Conservation (phyloP, 2,329 filamentous ascomycete species). For the Tolypocladium sp. region DNA sequence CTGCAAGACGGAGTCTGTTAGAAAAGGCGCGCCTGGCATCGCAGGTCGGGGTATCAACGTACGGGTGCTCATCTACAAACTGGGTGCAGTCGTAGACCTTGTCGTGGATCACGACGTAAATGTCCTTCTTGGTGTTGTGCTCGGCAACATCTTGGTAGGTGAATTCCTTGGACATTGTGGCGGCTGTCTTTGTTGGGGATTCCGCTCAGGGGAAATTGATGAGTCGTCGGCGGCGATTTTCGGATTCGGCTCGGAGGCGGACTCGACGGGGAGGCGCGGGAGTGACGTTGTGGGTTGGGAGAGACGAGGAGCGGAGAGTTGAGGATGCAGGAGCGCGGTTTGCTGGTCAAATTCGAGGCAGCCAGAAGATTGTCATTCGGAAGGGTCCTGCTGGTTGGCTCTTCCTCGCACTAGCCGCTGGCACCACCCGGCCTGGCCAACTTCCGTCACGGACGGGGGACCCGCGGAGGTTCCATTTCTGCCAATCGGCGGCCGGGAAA, state of each 20-base stretch:
- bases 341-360: background rate
- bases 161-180: slow-evolving; percentile 39
- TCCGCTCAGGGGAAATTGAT: background rate
- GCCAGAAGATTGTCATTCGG: background rate
- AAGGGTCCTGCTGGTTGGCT: background rate
- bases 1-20: slow-evolving; percentile 34
- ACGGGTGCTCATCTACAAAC: slow-evolving; percentile 97
- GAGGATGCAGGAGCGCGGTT: background rate
- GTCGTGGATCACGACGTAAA: slow-evolving; percentile 87
- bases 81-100: slow-evolving; percentile 87
- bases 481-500: slow-evolving; percentile 18
- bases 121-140: slow-evolving; percentile 90
- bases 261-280: background rate
- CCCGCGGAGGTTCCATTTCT: background rate
- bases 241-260: background rate
- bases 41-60: slow-evolving; percentile 26
- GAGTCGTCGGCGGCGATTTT: background rate
- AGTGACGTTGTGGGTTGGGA: background rate
- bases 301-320: background rate
- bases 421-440: slow-evolving; percentile 14
- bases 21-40: slow-evolving; percentile 4
- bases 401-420: slow-evolving; percentile 3
- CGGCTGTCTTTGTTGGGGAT: slow-evolving; percentile 2
- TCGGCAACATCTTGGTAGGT: slow-evolving; percentile 74
- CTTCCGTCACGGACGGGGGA: slow-evolving; percentile 11